phyloP scores from a whole-genome alignment of 441 rosid species.

The Monsonia emarginata region DNA sequence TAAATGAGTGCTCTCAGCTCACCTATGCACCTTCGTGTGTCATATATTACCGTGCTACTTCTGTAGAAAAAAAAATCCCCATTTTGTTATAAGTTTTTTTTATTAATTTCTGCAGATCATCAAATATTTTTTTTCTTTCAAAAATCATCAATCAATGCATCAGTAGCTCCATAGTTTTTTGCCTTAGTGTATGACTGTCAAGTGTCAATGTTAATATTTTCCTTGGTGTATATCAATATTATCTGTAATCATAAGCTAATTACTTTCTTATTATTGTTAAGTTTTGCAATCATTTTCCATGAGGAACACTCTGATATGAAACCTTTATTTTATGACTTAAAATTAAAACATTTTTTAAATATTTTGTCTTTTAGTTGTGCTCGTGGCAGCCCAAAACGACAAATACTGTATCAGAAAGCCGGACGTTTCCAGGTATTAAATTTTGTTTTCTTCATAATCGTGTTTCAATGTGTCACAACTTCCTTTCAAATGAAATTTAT shows the following conservation, averaged over 20 bases:
- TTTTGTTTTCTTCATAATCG: background rate
- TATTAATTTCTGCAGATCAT: background rate
- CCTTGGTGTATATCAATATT: background rate
- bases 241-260: too few species aligned
- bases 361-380: conserved; percentile 48
- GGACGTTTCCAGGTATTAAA: conserved; percentile 65
- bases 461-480: background rate
- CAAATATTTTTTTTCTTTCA: background rate
- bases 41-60: background rate
- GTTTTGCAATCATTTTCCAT: background rate
- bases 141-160: background rate
- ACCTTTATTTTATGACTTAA: background rate
- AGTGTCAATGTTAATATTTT: too few species aligned
- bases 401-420: conserved; percentile 42
- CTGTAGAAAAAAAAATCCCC: too few species aligned
- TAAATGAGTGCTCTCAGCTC: background rate
- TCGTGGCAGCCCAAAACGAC: conserved; percentile 83
- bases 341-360: conserved; percentile 1
- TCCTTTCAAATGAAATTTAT: background rate
- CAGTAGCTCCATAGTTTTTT: background rate
- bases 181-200: background rate
- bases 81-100: background rate
- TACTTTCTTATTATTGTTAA: background rate
- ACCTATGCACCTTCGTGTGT: background rate
- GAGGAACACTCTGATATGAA: background rate